These are phyloP conservation scores for Pholiota conissans DNA, from an alignment of 768 basidiomycete species.

Conservation along the genomic window DNA sequence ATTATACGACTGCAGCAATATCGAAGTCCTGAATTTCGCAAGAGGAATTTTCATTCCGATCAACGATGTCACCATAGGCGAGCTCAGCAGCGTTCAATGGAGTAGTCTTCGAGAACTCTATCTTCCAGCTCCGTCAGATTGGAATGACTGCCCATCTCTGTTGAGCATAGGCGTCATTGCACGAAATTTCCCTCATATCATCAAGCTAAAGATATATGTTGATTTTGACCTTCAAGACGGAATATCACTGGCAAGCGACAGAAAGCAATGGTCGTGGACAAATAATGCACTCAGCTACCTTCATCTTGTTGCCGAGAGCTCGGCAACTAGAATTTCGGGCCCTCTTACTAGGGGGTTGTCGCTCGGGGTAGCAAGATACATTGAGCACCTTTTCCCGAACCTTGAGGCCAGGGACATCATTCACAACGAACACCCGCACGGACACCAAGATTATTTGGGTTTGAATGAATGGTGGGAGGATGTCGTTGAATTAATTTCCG, in stretches of 20 bases:
- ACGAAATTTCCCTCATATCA: conserved; percentile 1
- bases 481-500: background rate
- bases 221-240: conserved; percentile 4
- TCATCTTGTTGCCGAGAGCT: background rate
- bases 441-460: no score
- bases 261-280: background rate
- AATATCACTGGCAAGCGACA: background rate
- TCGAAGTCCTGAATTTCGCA: background rate
- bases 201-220: background rate
- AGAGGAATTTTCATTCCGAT: background rate
- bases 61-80: conserved; percentile 5
- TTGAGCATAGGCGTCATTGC: conserved; percentile 5
- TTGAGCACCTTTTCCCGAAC: conserved; percentile 10
- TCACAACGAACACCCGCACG: background rate
- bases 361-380: conserved; percentile 7
- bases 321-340: background rate
- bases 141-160: conserved; percentile 5
- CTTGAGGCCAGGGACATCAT: background rate
- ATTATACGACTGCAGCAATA: background rate
- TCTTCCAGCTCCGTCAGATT: background rate
- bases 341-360: background rate
- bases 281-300: conserved; percentile 4
- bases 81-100: conserved; percentile 9
- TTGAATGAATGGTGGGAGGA: conserved; percentile 8
- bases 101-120: conserved; percentile 2